Evolutionary conservation across 225 moss, liverwort and hornwort species (phyloP).

Genomic region (Pseudoscleropodium purum): DNA sequence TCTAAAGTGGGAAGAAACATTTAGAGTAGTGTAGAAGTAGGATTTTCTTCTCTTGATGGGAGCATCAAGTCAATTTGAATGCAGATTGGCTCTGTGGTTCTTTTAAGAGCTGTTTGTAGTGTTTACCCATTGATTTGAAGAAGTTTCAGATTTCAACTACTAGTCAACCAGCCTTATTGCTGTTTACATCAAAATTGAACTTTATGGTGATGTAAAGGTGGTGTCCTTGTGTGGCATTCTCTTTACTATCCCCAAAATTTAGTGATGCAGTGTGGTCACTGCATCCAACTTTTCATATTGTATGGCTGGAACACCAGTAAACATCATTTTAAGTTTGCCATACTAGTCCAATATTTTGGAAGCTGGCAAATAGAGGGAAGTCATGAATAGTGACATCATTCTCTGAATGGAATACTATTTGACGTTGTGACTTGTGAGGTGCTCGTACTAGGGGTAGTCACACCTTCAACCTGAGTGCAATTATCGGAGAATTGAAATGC

Average conservation of each 20-base stretch:
- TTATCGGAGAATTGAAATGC: no score
- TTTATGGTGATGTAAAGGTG: neutral
- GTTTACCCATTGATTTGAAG: slow-evolving; percentile 29
- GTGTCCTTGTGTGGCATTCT: neutral
- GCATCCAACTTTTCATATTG: neutral
- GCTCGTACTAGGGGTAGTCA: neutral
- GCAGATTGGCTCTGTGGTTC: neutral
- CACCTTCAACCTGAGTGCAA: no score
- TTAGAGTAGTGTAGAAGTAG: slow-evolving; percentile 32
- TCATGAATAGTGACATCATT: no score
- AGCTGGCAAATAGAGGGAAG: neutral
- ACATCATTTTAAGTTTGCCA: neutral
- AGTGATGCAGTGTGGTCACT: neutral
- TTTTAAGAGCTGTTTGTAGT: slow-evolving; percentile 8
- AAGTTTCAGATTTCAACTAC: slow-evolving; percentile 9
- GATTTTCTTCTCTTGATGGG: slow-evolving; percentile 17
- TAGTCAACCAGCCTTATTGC: neutral
- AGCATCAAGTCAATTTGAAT: slow-evolving; percentile 6
- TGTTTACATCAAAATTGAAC: neutral
- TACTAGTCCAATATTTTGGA: neutral
- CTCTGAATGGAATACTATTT: neutral
- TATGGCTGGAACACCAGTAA: neutral
- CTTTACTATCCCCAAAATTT: neutral
- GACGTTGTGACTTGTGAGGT: neutral
- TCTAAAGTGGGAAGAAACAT: slow-evolving; percentile 7